phyloP scores from a whole-genome alignment of 495 filamentous ascomycete species.

The Barbatosphaeria neglecta region DNA sequence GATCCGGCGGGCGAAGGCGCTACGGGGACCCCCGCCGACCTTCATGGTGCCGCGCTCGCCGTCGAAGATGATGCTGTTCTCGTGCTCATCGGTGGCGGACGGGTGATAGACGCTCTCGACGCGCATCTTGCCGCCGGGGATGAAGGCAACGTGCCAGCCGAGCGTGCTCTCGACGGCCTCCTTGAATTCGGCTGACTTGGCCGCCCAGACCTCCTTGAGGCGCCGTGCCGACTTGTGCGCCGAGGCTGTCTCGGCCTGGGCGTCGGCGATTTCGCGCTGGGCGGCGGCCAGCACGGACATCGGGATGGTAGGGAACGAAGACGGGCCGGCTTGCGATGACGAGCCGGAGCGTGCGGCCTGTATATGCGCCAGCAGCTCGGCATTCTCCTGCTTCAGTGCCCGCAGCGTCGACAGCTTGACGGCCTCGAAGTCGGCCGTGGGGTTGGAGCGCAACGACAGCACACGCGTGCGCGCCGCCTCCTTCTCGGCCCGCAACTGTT shows the following conservation, averaged over 20 bases:
- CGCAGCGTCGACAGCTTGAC: constrained; percentile 69
- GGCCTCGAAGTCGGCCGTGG: constrained; percentile 69
- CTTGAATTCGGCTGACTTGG: constrained; percentile 84
- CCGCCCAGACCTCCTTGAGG: constrained; percentile 78
- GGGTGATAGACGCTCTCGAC: constrained; percentile 73
- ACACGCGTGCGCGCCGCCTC: constrained; percentile 69
- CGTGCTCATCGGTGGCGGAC: constrained; percentile 52
- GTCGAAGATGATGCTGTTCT: constrained; percentile 92
- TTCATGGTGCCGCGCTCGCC: constrained; percentile 97
- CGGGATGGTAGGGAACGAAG: constrained; percentile 52
- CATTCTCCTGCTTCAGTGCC: constrained; percentile 72
- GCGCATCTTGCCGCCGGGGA: constrained; percentile 82
- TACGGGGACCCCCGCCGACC: constrained; percentile 78
- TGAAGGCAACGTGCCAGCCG: constrained; percentile 86
- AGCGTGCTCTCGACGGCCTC: constrained; percentile 81
- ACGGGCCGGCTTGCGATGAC: too few relatives aligned
- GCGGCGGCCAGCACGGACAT: constrained; percentile 62
- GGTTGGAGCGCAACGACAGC: constrained; percentile 79
- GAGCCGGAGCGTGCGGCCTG: constrained; percentile 38
- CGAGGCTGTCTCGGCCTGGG: constrained; percentile 60
- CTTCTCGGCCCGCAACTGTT: constrained; percentile 61
- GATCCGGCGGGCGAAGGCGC: constrained; percentile 74
- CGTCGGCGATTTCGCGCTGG: constrained; percentile 58
- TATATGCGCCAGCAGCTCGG: constrained; percentile 68
- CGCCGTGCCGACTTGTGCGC: constrained; percentile 76